Evolutionary conservation across 345 rosid genomes (phyloP).

Genomic region (Pistacia integerrima): DNA sequence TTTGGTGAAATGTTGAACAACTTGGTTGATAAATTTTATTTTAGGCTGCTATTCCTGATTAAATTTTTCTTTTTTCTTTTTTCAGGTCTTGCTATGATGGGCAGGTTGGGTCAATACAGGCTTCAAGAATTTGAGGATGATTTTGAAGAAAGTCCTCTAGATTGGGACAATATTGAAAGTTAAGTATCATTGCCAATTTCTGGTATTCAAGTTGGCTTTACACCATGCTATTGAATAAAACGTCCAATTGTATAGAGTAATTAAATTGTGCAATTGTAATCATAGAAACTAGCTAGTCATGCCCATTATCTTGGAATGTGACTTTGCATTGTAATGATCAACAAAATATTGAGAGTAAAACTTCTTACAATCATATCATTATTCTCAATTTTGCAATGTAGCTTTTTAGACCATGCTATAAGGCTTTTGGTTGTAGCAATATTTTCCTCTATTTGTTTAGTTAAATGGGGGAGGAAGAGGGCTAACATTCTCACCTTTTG

Average conservation of each 20-base stretch:
- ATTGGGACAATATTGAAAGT: constrained; percentile 40
- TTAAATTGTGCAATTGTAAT: too few relatives aligned
- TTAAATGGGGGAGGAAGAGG: too few relatives aligned
- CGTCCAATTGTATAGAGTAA: not conserved
- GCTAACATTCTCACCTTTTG: too few relatives aligned
- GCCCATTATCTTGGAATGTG: not conserved
- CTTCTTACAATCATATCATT: too few relatives aligned
- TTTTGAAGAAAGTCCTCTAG: constrained; percentile 31
- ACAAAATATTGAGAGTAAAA: too few relatives aligned
- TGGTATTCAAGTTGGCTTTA: not conserved
- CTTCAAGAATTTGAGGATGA: constrained; percentile 37
- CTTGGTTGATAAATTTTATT: not conserved
- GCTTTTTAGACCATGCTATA: too few relatives aligned
- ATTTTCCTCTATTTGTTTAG: too few relatives aligned
- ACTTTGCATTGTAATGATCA: not conserved
- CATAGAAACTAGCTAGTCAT: too few relatives aligned
- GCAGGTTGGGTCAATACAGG: constrained; percentile 48
- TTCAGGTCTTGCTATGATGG: constrained; percentile 56
- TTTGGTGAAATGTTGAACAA: not conserved
- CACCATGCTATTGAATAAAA: not conserved
- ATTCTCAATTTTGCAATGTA: too few relatives aligned
- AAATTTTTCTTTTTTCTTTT: not conserved
- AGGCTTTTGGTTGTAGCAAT: too few relatives aligned
- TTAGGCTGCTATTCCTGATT: not conserved
- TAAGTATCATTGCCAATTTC: constrained; percentile 16